A percentile compares a stretch with the other conserved stretches of the same genome.
phyloP scores from a whole-genome alignment of 176 grass and related monocot species.

The Aegilops umbellulata region DNA sequence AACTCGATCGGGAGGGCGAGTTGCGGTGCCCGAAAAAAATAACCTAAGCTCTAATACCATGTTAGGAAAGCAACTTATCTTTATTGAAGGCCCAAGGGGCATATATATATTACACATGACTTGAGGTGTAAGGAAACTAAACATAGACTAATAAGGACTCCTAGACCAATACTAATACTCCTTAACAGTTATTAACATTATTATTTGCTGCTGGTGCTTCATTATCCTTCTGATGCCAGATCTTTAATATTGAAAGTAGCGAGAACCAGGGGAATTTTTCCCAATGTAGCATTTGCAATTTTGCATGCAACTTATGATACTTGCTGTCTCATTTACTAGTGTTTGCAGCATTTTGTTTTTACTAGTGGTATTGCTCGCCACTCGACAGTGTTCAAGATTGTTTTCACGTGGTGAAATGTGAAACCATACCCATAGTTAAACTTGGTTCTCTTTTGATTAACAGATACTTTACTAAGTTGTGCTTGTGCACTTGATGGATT shows the following conservation, averaged over 20 bases:
- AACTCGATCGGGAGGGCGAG: too few species aligned
- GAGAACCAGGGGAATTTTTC: not conserved
- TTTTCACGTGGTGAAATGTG: conserved; percentile 7
- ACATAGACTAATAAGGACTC: too few species aligned
- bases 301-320: not conserved
- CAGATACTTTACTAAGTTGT: not conserved
- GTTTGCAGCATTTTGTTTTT: not conserved
- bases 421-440: not conserved
- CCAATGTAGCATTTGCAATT: not conserved
- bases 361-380: not conserved
- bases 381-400: not conserved
- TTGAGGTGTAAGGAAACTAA: too few species aligned
- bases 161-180: too few species aligned
- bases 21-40: too few species aligned
- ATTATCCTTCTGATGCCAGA: not conserved
- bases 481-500: conserved; percentile 2
- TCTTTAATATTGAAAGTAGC: not conserved
- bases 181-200: conserved; percentile 16
- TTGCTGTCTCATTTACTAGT: not conserved
- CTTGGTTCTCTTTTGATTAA: not conserved
- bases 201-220: not conserved
- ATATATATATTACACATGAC: too few species aligned
- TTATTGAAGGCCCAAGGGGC: too few species aligned
- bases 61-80: too few species aligned
- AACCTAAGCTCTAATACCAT: too few species aligned